Percentiles rank a stretch among this genome's conserved stretches.
Conservation (phyloP, 495 filamentous ascomycete genomes). For the Clohesyomyces aquaticus region DNA sequence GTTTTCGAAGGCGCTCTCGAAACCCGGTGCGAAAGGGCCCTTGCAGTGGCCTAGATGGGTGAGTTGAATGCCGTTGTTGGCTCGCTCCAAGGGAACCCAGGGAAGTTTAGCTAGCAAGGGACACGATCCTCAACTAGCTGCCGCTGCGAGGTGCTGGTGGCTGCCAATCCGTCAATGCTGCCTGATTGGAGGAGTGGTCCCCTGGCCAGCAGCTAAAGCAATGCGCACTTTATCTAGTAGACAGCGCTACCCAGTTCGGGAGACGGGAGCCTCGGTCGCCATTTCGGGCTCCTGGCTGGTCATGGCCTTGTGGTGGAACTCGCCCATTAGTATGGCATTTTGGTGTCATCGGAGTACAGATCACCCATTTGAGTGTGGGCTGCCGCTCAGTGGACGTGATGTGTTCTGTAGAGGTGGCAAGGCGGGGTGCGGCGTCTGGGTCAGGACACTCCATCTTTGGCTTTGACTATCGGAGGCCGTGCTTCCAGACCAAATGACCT, state of each 20-base stretch:
- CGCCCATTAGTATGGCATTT: constrained; percentile 98
- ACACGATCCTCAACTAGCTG: constrained; percentile 41
- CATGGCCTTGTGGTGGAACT: constrained; percentile 96
- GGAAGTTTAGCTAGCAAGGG: constrained; percentile 41
- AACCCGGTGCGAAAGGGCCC: constrained; percentile 8
- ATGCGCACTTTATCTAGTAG: constrained; percentile 42
- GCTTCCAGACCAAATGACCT: too few relatives aligned
- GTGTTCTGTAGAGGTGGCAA: too few relatives aligned
- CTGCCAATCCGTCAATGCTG: constrained; percentile 38
- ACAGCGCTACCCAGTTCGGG: too few relatives aligned
- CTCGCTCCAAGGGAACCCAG: constrained; percentile 41
- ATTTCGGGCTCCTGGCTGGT: constrained; percentile 72
- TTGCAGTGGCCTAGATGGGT: constrained; percentile 5
- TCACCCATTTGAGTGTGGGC: too few relatives aligned
- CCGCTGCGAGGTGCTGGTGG: constrained; percentile 38
- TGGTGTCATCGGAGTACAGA: too few relatives aligned
- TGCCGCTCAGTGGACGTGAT: too few relatives aligned
- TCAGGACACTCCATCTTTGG: too few relatives aligned
- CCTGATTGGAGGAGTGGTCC: constrained; percentile 12
- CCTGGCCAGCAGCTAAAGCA: constrained; percentile 30
- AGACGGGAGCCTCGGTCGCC: constrained; percentile 65
- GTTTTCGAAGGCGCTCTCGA: too few relatives aligned
- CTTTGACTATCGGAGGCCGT: too few relatives aligned
- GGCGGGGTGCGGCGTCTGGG: too few relatives aligned
- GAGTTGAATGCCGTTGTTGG: constrained; percentile 38